Percentiles rank a stretch among this genome's conserved stretches.
phyloP scores from a whole-genome alignment of 1,284 basidiomycete species.

The Earliella scabrosa region DNA sequence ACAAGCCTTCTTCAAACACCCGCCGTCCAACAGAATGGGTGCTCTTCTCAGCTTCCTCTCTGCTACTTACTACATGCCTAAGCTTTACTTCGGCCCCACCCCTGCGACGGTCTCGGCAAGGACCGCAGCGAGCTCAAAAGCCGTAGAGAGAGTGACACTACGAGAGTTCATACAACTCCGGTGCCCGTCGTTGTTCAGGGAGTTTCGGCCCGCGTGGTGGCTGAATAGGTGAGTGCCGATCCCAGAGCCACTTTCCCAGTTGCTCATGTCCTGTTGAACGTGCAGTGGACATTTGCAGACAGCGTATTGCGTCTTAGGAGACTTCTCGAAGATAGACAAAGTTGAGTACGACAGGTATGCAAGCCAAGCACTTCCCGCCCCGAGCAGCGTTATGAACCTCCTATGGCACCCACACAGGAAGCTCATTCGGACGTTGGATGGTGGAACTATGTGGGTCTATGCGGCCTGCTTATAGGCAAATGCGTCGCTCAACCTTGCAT shows the following conservation, averaged over 20 bases:
- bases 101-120: constrained; percentile 45
- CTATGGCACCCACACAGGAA: constrained; percentile 42
- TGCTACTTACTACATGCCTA: constrained; percentile 28
- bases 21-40: constrained; percentile 33
- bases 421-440: constrained; percentile 64
- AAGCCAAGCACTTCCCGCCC: neutral
- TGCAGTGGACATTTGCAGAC: constrained; percentile 75
- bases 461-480: neutral
- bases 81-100: constrained; percentile 40
- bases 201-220: constrained; percentile 72
- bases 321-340: constrained; percentile 76
- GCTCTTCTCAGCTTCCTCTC: constrained; percentile 33
- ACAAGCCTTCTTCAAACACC: neutral
- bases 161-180: constrained; percentile 56
- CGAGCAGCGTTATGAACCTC: constrained; percentile 4
- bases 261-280: neutral
- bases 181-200: constrained; percentile 59
- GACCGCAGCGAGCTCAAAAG: constrained; percentile 39
- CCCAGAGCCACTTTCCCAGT: neutral
- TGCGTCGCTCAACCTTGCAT: constrained; percentile 5
- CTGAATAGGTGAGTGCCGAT: constrained; percentile 55
- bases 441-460: constrained; percentile 66
- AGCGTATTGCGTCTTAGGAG: constrained; percentile 67
- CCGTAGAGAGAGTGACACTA: constrained; percentile 44
- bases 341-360: constrained; percentile 72